Evolutionary conservation across 176 grass and related monocot species (phyloP), one percentile per base, ranked within the genome.

Genomic region (Oryza meridionalis): DNA sequence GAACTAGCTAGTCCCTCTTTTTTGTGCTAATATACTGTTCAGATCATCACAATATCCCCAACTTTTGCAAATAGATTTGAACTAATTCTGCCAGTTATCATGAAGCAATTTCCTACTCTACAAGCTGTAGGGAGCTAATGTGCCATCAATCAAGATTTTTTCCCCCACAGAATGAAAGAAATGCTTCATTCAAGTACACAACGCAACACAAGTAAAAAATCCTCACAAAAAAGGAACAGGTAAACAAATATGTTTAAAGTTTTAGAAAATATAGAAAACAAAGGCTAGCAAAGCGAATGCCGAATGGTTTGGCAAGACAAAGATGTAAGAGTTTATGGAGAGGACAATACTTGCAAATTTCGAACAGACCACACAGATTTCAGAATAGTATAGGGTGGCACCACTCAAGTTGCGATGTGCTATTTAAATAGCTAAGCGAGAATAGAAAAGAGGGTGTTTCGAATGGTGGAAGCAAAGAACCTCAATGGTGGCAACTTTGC

Each of bases 391-490:
- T 35, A 49, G 2, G 45, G 64, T 82, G 3, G 66, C 58, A 11
- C 27, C 67, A 86, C 12, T 40, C 35, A 70, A 85, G 58, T 82
- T 67, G 69, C 15, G 4, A 58, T 58, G 46, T 32, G 5, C 9
- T 33, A 70, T 43, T 70, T 77, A 82, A 40, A 82, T 62, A 77
- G 75, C 62, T 63, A 22, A 11, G 6, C 11, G 35, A 63, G 13
- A 49, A 82, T 14, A 81, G 44, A 42, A 62, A 70, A 69, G 51
- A 6, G 35, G 4, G 35, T 42, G 65, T 53, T 43, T 13, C 70
- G 22, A 31, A 55, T 69, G 51, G 40, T 81, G 82, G 73, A 92
- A 62, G 63, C 75, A 79, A 82, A 85, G 72, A 58, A 84, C 65
- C 53, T 77, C 42, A 43, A 73, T 31, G 59, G 53, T 77, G 72